A percentile compares a stretch with the other conserved stretches of the same genome.
Evolutionary conservation across 371 early-diverging fungal species (phyloP).

Genomic region (Basidiobolus meristosporus): DNA sequence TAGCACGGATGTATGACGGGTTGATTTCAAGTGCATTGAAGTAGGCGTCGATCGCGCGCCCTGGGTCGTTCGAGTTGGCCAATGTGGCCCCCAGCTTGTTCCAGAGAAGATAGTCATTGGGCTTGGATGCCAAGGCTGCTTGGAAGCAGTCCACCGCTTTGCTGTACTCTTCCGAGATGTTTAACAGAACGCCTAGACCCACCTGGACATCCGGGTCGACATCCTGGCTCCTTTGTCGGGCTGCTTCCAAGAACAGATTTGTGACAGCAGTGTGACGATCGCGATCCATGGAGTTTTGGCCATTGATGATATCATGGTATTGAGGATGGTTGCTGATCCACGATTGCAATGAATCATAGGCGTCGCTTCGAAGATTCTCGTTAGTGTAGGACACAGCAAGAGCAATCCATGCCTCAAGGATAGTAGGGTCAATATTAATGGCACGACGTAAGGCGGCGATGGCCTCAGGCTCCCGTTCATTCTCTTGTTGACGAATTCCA

Average conservation of each 20-base stretch:
- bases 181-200: conserved; percentile 83
- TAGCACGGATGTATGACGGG: conserved; percentile 83
- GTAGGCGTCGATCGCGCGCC: conserved; percentile 84
- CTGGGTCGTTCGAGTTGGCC: conserved; percentile 62
- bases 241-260: no score
- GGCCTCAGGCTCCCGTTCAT: conserved; percentile 81
- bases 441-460: conserved; percentile 78
- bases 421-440: no score
- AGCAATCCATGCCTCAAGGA: conserved; percentile 70
- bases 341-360: conserved; percentile 67
- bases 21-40: conserved; percentile 83
- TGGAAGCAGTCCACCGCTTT: conserved; percentile 95
- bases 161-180: conserved; percentile 69
- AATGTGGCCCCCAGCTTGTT: conserved; percentile 92
- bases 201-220: conserved; percentile 85
- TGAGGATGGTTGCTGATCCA: conserved; percentile 66
- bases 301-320: no score
- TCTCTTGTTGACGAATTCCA: conserved; percentile 84
- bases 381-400: conserved; percentile 89
- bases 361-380: conserved; percentile 63
- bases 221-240: no score
- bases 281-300: no score
- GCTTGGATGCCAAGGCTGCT: conserved; percentile 64
- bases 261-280: no score
- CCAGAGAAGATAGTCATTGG: conserved; percentile 88